Conservation (phyloP, 306 rosid genomes). For the Quercus variabilis region DNA sequence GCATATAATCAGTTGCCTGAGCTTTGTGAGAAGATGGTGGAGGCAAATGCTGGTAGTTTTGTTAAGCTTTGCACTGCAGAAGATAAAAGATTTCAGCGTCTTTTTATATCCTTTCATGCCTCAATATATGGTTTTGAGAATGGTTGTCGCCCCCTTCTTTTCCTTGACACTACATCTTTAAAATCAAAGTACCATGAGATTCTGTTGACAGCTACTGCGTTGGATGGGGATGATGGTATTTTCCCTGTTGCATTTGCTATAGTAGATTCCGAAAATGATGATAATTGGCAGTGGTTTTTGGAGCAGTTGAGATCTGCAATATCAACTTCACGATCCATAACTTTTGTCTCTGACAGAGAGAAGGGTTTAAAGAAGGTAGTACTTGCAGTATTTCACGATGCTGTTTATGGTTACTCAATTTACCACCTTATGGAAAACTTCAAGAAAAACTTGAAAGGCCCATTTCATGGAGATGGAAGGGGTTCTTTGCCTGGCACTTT, state of each 20-base stretch:
- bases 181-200: conserved; percentile 50
- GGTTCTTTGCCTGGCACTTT: conserved; percentile 38
- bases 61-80: conserved; percentile 26
- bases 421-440: conserved; percentile 50
- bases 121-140: conserved; percentile 37
- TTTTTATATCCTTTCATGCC: conserved; percentile 42
- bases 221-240: conserved; percentile 48
- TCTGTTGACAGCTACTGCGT: conserved; percentile 44
- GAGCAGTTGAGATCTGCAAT: conserved; percentile 36
- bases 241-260: conserved; percentile 52
- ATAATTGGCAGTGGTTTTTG: conserved; percentile 53
- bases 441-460: conserved; percentile 44
- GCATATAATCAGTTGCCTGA: conserved; percentile 44
- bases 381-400: conserved; percentile 32
- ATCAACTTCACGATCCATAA: conserved; percentile 27
- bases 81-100: conserved; percentile 38
- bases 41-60: conserved; percentile 48
- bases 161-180: conserved; percentile 44
- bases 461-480: conserved; percentile 50
- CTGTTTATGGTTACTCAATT: conserved; percentile 42
- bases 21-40: conserved; percentile 45
- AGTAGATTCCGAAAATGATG: conserved; percentile 40
- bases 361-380: conserved; percentile 38
- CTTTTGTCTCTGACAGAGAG: conserved; percentile 50
- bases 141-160: conserved; percentile 56